phyloP scores from a whole-genome alignment of 441 rosid species.

The Euphorbia celastroides region DNA sequence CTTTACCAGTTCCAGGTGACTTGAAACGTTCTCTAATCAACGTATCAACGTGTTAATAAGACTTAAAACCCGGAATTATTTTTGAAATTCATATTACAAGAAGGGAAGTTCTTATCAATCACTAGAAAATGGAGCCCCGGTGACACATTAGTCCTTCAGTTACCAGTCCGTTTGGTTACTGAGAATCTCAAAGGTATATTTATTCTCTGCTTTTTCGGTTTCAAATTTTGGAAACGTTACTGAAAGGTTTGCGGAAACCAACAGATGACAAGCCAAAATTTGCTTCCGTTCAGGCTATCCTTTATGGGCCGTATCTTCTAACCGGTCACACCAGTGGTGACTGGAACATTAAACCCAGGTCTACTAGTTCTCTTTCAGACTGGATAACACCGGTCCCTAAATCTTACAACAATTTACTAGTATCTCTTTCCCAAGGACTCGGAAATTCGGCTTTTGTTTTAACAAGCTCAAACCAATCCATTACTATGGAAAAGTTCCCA shows the following conservation, averaged over 20 bases:
- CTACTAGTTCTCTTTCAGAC: constrained; percentile 33
- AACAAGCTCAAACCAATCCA: constrained; percentile 51
- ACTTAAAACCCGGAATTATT: background rate
- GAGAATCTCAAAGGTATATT: constrained; percentile 78
- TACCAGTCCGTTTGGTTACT: constrained; percentile 61
- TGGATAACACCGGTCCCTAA: constrained; percentile 62
- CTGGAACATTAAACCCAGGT: constrained; percentile 53
- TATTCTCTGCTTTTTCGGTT: too few species aligned
- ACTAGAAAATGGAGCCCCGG: constrained; percentile 51
- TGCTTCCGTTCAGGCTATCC: constrained; percentile 70
- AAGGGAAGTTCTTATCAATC: constrained; percentile 55
- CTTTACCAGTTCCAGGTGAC: constrained; percentile 68
- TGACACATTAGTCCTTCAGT: constrained; percentile 54
- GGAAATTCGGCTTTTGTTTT: constrained; percentile 46
- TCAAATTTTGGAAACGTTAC: background rate
- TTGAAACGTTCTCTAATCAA: too few species aligned
- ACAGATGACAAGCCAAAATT: constrained; percentile 74
- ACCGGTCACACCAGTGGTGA: constrained; percentile 59
- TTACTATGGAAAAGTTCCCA: constrained; percentile 53
- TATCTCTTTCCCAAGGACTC: constrained; percentile 53
- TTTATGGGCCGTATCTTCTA: constrained; percentile 83
- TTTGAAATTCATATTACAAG: constrained; percentile 6
- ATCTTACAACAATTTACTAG: constrained; percentile 43
- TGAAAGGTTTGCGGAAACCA: constrained; percentile 12
- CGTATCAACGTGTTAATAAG: too few species aligned